Base-by-base conservation (phyloP, 179 eudicot genomes). In the Beta lomatogona region DNA sequence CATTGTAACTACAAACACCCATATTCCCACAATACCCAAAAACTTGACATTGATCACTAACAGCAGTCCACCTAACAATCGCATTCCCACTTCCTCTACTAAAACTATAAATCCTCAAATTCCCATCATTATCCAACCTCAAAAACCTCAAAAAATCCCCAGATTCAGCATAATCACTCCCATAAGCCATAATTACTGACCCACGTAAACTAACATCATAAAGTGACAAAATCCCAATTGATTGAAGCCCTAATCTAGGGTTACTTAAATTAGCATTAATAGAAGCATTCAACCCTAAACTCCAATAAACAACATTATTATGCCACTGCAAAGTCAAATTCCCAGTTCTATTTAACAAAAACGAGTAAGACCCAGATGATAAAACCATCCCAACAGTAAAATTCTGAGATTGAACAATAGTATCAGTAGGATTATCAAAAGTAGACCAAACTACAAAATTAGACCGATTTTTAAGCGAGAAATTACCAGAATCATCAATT, bases 1-100 rank as follows among this genome's bases (percentile, higher is more conserved):
- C 91, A 71, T 92, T 92, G 85, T 93, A 95, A 76, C 91, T 92
- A 80, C 98, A 95, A 16, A 95, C 82, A 13, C 99, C 98, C 82
- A 89, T 76, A 69, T 91, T 88, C 68, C 99, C 99, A 90, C 99
- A 94, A 28, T 84, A 95, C 31, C 98, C 99, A 77, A 85, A 94
- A 21, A 95, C 95, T 72, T 79, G 78, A 83, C 99, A 95, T 68
- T 91, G 97, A 88, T 94, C 93, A 84, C 81, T 78, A 9, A 95
- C 91, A 57, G 97, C 98, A 45, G 91, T 80, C 99, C 99, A 95
- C 9, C 89, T 83, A 55, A 72, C 85, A 41, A 55, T 64, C 13
- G 46, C 28, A 45, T 60, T 71, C 4, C 88, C 85, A 78, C 89
- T 86, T 4, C 90, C 91, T 19, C 57, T 79, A 6, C 79, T 53